Evolutionary conservation across 352 stramenopile species (phyloP), one percentile per base, ranked within the genome.

Genomic region (Pelagophyceae sp.): DNA sequence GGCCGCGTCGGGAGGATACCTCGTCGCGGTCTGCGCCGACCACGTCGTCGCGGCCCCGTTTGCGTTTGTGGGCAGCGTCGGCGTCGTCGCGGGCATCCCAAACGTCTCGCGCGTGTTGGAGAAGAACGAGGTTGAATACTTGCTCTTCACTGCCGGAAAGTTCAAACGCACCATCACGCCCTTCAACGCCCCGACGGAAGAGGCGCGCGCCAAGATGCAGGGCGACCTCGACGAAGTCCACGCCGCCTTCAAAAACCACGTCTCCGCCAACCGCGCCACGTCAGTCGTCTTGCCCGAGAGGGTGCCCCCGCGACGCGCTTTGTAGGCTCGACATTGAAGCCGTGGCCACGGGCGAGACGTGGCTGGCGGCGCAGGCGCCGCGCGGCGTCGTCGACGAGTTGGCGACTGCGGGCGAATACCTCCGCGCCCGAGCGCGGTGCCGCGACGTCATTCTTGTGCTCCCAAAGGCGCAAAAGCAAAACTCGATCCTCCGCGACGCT

Each of bases 51-150:
- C 54, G 15, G 54, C 54, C 2, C 54, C 54, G 15, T 63, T 63
- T 27, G 54, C 54, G 15, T 63, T 63, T n/a, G 54, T 63, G 15
- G 54, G 54, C 15, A 31, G 15, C 54, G 27, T 63, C 54, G 54
- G 54, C 90, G 64, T 80, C 76, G 82, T 88, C 93, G 75, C 84
- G 81, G 31, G 84, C 37, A 29, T 77, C 78, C 0, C 54, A 0
- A 67, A 91, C 92, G 1, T 75, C 72, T 27, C 87, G 88, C 0
- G 86, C 61, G 1, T 88, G 88, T 38, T 87, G 92, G 25, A 78
- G 38, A 11, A 90, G 75, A 11, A 74, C n/a, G 33, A 45, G 11
- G 33, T 80, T 1, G 77, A 80, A 37, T 80, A 69, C 72, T 38
- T 78, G 31, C 40, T 79, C 6, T 78, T 78, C 60, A 78, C 77